Conservation (phyloP, 495 filamentous ascomycete genomes). For the Aspergillus bridgeri region DNA sequence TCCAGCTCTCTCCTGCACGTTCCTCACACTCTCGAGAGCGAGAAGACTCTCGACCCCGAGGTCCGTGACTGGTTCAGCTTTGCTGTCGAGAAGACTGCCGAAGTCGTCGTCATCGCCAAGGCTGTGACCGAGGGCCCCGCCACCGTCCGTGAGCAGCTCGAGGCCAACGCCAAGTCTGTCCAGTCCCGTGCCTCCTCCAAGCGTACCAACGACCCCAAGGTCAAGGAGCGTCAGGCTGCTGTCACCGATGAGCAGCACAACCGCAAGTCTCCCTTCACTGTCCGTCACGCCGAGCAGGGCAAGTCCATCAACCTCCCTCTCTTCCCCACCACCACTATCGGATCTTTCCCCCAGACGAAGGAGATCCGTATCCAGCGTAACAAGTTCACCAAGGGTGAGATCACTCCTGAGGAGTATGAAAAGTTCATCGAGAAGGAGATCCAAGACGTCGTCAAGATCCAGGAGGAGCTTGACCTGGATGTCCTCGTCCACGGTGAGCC, state of each 20-base stretch:
- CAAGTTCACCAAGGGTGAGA: slow-evolving; percentile 98
- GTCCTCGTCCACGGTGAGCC: slow-evolving; percentile 98
- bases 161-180: slow-evolving; percentile 91
- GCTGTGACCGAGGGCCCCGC: slow-evolving; percentile 88
- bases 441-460: slow-evolving; percentile 83
- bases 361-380: slow-evolving; percentile 94
- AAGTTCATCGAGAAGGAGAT: slow-evolving; percentile 99
- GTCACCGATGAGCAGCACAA: slow-evolving; percentile 83
- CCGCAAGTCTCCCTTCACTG: slow-evolving; percentile 83
- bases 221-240: slow-evolving; percentile 89
- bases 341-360: slow-evolving; percentile 98
- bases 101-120: slow-evolving; percentile 92
- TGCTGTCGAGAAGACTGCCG: slow-evolving; percentile 87
- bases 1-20: slow-evolving; percentile 97
- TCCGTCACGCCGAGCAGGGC: slow-evolving; percentile 80
- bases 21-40: slow-evolving; percentile 92
- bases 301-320: slow-evolving; percentile 84
- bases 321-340: slow-evolving; percentile 99
- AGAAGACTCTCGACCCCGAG: slow-evolving; percentile 93
- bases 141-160: slow-evolving; percentile 76
- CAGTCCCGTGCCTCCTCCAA: slow-evolving; percentile 83
- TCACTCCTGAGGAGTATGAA: slow-evolving; percentile 87
- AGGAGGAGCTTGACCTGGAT: slow-evolving; percentile 95
- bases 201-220: slow-evolving; percentile 92
- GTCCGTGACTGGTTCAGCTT: slow-evolving; percentile 98